Evolutionary conservation across 2,329 filamentous ascomycete genomes (phyloP).

Genomic region (Rutstroemia sp.): DNA sequence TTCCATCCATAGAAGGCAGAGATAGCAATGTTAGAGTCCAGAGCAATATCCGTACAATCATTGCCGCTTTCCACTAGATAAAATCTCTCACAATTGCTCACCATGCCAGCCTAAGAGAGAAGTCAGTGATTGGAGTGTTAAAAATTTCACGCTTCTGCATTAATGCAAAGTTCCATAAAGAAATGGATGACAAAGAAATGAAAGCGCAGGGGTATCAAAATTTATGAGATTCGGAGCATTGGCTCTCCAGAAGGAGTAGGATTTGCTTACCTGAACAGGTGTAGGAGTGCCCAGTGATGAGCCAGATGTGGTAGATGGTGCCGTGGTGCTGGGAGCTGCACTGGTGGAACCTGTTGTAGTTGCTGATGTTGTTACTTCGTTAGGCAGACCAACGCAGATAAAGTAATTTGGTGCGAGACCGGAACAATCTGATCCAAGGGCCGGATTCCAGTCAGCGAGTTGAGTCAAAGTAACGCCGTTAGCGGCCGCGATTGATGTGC

Average conservation of each 20-base stretch:
- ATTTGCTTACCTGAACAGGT: constrained; percentile 7
- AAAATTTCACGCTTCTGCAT: too few species aligned
- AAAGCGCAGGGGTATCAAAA: too few species aligned
- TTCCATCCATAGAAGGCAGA: constrained; percentile 24
- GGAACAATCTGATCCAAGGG: neutral
- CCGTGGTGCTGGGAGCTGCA: neutral
- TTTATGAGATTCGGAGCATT: too few species aligned
- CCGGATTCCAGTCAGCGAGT: neutral
- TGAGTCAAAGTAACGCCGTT: neutral
- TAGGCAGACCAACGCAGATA: neutral
- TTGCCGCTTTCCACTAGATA: constrained; percentile 20
- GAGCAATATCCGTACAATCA: constrained; percentile 23
- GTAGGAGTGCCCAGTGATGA: neutral
- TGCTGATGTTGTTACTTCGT: neutral
- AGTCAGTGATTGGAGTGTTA: too few species aligned
- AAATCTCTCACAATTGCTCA: constrained; percentile 27
- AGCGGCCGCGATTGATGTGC: neutral
- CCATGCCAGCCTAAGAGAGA: constrained; percentile 18
- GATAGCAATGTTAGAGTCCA: constrained; percentile 18
- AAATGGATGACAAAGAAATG: too few species aligned
- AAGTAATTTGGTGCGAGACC: neutral
- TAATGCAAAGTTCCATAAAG: too few species aligned
- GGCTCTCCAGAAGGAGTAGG: too few species aligned
- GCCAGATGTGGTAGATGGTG: too few species aligned
- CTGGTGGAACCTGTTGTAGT: neutral